These are phyloP conservation scores for Brettanomyces custersianus DNA, from an alignment of 805 yeast genomes.

Conservation along the genomic window DNA sequence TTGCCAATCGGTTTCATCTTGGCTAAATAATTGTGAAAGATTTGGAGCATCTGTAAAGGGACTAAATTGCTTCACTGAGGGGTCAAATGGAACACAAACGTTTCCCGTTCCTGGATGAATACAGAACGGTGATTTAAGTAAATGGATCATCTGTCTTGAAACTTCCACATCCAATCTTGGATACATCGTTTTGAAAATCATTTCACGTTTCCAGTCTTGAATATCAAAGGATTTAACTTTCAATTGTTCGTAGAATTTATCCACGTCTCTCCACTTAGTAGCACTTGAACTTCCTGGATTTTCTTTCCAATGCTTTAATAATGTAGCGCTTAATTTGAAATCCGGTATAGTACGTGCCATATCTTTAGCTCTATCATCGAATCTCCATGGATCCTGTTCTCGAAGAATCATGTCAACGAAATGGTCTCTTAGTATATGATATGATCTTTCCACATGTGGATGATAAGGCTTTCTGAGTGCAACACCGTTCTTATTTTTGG, in stretches of 20 bases:
- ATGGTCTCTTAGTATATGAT: constrained; percentile 51
- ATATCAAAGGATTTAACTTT: constrained; percentile 31
- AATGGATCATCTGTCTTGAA: constrained; percentile 80
- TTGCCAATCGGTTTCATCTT: constrained; percentile 52
- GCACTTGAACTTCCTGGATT: constrained; percentile 43
- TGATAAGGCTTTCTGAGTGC: constrained; percentile 73
- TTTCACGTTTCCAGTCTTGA: constrained; percentile 68
- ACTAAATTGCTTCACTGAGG: constrained; percentile 46
- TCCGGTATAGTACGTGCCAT: constrained; percentile 59
- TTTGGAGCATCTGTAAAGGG: constrained; percentile 74
- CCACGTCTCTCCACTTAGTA: constrained; percentile 76
- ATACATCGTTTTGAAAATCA: constrained; percentile 70
- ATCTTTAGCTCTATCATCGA: constrained; percentile 44
- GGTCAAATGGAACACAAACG: constrained; percentile 84
- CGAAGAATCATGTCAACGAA: constrained; percentile 59
- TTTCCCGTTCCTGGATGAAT: constrained; percentile 94
- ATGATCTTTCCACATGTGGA: constrained; percentile 75
- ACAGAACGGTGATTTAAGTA: constrained; percentile 93
- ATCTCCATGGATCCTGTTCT: constrained; percentile 85
- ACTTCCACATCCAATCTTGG: constrained; percentile 94
- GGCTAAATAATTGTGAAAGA: constrained; percentile 51
- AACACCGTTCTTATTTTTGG: constrained; percentile 36
- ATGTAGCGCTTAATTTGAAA: constrained; percentile 39
- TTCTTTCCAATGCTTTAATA: constrained; percentile 51
- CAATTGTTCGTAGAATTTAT: constrained; percentile 34